These are phyloP conservation scores for Russula dissimulans DNA, from an alignment of 768 basidiomycete genomes.

Conservation along the genomic window DNA sequence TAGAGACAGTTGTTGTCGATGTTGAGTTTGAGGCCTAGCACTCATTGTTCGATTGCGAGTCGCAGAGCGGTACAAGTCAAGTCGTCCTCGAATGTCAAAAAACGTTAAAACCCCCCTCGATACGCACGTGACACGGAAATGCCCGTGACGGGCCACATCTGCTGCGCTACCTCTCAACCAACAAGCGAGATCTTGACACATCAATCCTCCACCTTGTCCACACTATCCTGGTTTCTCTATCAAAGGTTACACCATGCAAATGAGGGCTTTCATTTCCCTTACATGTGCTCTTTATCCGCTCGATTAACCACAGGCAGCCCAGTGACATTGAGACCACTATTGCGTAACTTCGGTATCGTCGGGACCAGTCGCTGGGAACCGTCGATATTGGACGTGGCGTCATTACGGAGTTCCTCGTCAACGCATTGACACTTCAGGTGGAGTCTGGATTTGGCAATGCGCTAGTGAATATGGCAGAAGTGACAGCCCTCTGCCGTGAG, in stretches of 20 bases:
- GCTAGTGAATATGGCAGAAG: background rate
- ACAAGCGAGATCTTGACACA: background rate
- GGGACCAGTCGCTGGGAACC: background rate
- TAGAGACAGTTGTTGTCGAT: conserved; percentile 43
- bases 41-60: too few relatives aligned
- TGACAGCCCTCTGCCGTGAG: background rate
- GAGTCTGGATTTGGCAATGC: background rate
- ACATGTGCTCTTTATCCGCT: background rate
- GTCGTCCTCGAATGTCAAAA: too few relatives aligned
- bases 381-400: background rate
- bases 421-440: background rate
- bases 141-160: too few relatives aligned
- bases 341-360: background rate
- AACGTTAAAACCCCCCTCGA: too few relatives aligned
- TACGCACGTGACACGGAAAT: too few relatives aligned
- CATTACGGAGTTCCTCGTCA: background rate
- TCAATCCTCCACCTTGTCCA: background rate
- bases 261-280: background rate
- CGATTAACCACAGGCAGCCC: background rate
- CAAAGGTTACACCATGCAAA: background rate
- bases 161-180: too few relatives aligned
- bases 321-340: background rate
- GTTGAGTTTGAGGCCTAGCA: conserved; percentile 20
- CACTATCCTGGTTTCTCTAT: background rate
- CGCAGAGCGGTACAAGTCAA: too few relatives aligned